Conservation (phyloP, 352 stramenopile genomes). For the Pythium oligandrum region DNA sequence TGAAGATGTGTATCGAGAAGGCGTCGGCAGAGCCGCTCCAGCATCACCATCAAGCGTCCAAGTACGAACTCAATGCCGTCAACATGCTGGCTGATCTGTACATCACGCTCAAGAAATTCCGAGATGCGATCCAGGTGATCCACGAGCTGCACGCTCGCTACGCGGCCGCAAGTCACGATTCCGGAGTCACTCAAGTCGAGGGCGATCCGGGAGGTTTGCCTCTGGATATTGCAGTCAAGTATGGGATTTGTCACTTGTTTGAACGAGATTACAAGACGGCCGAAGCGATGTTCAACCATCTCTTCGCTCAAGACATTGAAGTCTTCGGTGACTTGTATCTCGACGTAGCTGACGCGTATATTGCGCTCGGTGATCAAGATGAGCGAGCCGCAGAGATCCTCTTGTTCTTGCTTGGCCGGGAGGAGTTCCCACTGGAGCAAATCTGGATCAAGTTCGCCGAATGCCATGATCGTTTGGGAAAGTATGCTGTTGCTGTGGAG, state of each 20-base stretch:
- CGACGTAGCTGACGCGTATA: constrained; percentile 81
- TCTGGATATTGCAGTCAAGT: constrained; percentile 85
- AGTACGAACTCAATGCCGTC: constrained; percentile 82
- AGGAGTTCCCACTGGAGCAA: constrained; percentile 72
- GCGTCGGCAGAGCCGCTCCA: constrained; percentile 51
- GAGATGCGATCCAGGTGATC: constrained; percentile 74
- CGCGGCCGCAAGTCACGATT: constrained; percentile 44
- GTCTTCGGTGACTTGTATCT: constrained; percentile 82
- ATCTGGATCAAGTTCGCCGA: constrained; percentile 80
- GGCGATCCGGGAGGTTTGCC: constrained; percentile 61
- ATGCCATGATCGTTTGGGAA: constrained; percentile 60
- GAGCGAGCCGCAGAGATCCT: constrained; percentile 64
- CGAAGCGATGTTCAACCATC: constrained; percentile 77
- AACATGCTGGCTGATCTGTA: constrained; percentile 87
- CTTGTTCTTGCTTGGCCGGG: constrained; percentile 47
- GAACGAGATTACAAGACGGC: constrained; percentile 67
- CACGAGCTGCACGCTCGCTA: constrained; percentile 69
- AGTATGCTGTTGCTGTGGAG: constrained; percentile 64
- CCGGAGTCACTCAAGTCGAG: constrained; percentile 41
- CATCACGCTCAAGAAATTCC: constrained; percentile 84
- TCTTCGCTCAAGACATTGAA: constrained; percentile 81
- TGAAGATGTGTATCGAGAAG: constrained; percentile 84
- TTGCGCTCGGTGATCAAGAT: constrained; percentile 64
- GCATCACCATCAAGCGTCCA: constrained; percentile 57
- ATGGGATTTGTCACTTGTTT: constrained; percentile 82